Conservation (phyloP, 306 rosid genomes). For the Mucuna pruriens region DNA sequence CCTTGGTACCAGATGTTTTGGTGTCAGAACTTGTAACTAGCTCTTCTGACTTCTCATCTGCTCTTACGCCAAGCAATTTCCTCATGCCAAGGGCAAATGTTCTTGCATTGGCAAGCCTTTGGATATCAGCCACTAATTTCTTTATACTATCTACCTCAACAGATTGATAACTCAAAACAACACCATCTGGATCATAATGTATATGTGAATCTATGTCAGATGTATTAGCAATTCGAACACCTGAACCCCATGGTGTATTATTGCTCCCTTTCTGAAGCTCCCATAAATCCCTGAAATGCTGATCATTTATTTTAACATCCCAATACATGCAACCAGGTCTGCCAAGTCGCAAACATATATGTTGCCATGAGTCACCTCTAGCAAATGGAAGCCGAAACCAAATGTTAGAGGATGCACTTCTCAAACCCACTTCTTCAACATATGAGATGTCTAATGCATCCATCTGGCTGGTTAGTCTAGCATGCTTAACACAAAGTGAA, state of each 20-base stretch:
- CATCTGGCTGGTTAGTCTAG: slow-evolving; percentile 97
- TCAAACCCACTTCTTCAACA: slow-evolving; percentile 93
- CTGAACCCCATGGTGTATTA: slow-evolving; percentile 89
- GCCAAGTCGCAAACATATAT: slow-evolving; percentile 94
- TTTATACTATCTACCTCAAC: slow-evolving; percentile 91
- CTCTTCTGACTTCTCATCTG: slow-evolving; percentile 89
- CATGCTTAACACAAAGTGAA: slow-evolving; percentile 91
- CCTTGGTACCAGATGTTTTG: slow-evolving; percentile 66
- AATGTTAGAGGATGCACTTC: slow-evolving; percentile 84
- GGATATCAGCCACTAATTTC: slow-evolving; percentile 90
- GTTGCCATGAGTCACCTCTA: slow-evolving; percentile 93
- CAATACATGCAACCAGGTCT: slow-evolving; percentile 97
- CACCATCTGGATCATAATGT: slow-evolving; percentile 96
- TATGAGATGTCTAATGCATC: slow-evolving; percentile 87
- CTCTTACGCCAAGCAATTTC: slow-evolving; percentile 81
- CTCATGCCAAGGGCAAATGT: slow-evolving; percentile 96
- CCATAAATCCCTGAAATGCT: slow-evolving; percentile 97
- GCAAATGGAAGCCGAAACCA: slow-evolving; percentile 96
- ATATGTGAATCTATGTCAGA: slow-evolving; percentile 97
- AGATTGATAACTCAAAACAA: slow-evolving; percentile 90
- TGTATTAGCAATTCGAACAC: slow-evolving; percentile 94
- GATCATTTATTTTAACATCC: slow-evolving; percentile 98
- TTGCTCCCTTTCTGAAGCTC: slow-evolving; percentile 93
- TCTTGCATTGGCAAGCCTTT: slow-evolving; percentile 96
- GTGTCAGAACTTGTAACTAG: slow-evolving; percentile 55